These are phyloP conservation scores for Neonectria ditissima DNA, from an alignment of 2,329 filamentous ascomycete species.

Conservation along the genomic window DNA sequence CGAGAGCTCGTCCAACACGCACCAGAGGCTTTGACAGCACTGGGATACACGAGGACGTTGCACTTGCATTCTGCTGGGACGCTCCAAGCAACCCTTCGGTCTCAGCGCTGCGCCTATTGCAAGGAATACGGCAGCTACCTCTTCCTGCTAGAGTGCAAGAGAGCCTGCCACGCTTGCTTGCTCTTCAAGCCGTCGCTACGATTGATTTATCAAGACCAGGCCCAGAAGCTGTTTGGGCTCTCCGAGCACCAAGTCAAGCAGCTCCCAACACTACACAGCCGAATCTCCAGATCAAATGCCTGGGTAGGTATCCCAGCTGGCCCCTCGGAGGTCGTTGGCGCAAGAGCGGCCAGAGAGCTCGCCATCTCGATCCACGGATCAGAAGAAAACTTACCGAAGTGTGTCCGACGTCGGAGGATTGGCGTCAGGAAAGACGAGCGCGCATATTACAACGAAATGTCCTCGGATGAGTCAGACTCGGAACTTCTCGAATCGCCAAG, in stretches of 20 bases:
- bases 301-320: neutral
- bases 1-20: neutral
- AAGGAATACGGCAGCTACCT: slow-evolving; percentile 10
- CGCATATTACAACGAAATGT: neutral
- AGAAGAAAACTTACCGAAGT: neutral
- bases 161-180: slow-evolving; percentile 13
- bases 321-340: neutral
- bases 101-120: slow-evolving; percentile 7
- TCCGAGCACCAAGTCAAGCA: neutral
- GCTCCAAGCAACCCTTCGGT: neutral
- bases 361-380: neutral
- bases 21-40: neutral
- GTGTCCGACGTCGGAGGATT: neutral
- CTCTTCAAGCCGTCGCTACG: neutral
- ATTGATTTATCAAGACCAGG: neutral
- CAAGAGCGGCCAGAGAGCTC: neutral
- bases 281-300: neutral
- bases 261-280: neutral
- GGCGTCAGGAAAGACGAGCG: neutral
- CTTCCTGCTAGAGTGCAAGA: slow-evolving; percentile 7
- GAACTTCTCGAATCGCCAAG: neutral
- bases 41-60: neutral
- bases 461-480: neutral
- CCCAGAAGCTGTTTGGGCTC: neutral
- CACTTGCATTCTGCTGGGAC: neutral